A percentile compares a stretch with the other conserved stretches of the same genome.
Evolutionary conservation across 768 basidiomycete species (phyloP).

Genomic region (Cystobasidium onofrii): DNA sequence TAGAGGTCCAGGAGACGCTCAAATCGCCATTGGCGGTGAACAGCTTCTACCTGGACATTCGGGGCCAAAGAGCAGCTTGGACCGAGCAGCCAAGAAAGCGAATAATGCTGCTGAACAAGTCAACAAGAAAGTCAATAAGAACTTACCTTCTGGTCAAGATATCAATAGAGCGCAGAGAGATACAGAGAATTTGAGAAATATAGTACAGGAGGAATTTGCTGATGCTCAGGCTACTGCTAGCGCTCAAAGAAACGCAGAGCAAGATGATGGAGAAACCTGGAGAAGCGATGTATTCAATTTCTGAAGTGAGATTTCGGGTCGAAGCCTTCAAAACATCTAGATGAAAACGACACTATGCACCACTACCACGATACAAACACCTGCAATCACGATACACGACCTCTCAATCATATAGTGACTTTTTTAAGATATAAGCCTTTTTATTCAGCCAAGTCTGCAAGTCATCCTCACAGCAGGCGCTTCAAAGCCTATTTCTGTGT

Average conservation of each 20-base stretch:
- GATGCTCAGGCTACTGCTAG: conserved; percentile 22
- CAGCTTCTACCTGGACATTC: conserved; percentile 27
- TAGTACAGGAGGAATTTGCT: conserved; percentile 25
- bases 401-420: too few relatives aligned
- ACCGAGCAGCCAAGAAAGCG: conserved; percentile 19
- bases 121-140: conserved; percentile 4
- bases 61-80: conserved; percentile 13
- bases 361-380: too few relatives aligned
- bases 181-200: conserved; percentile 7
- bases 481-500: background rate
- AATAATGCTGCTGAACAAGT: background rate
- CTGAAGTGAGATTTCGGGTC: too few relatives aligned
- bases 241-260: conserved; percentile 14
- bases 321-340: too few relatives aligned
- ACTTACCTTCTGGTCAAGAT: conserved; percentile 13
- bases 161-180: background rate
- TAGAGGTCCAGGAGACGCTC: conserved; percentile 13
- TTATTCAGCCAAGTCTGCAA: too few relatives aligned
- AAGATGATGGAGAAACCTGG: conserved; percentile 18
- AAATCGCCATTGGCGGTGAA: conserved; percentile 28
- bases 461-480: too few relatives aligned
- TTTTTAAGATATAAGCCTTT: too few relatives aligned
- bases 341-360: too few relatives aligned
- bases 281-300: conserved; percentile 28
- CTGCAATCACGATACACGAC: too few relatives aligned